A percentile compares a stretch with the other conserved stretches of the same genome.
phyloP scores from a whole-genome alignment of 2,329 filamentous ascomycete genomes.

The Colletotrichum melonis region DNA sequence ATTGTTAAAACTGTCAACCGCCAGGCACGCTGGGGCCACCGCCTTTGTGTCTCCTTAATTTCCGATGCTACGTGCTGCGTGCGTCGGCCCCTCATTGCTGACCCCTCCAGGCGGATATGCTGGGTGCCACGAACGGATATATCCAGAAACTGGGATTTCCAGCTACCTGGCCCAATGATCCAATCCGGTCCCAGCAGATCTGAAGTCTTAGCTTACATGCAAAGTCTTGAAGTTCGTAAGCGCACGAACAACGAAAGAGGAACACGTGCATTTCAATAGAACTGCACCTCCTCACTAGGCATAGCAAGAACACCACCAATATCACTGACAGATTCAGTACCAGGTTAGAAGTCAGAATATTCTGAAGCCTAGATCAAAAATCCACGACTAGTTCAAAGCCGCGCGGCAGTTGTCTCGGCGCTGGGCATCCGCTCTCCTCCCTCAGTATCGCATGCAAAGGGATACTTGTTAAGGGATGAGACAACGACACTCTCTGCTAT shows the following conservation, averaged over 20 bases:
- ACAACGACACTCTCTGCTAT: background rate
- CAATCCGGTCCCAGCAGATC: background rate
- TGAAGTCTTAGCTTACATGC: background rate
- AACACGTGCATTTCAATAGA: no score
- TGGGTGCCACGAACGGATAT: background rate
- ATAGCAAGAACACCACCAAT: background rate
- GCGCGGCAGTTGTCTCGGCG: background rate
- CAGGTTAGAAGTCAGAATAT: background rate
- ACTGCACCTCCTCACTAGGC: no score
- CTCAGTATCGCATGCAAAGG: background rate
- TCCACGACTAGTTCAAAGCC: background rate
- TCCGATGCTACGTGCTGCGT: background rate
- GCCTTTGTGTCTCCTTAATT: background rate
- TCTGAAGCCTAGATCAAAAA: background rate
- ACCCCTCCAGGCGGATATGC: background rate
- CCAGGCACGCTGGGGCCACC: background rate
- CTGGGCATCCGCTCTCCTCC: background rate
- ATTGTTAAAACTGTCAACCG: background rate
- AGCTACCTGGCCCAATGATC: background rate
- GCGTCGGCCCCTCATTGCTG: background rate
- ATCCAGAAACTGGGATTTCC: background rate
- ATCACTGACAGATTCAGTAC: background rate
- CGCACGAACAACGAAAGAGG: no score
- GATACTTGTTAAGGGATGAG: background rate
- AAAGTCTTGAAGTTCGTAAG: background rate